A percentile compares a stretch with the other conserved stretches of the same genome.
Evolutionary conservation across 495 filamentous ascomycete genomes (phyloP).

Genomic region (Daldinia concentrica): DNA sequence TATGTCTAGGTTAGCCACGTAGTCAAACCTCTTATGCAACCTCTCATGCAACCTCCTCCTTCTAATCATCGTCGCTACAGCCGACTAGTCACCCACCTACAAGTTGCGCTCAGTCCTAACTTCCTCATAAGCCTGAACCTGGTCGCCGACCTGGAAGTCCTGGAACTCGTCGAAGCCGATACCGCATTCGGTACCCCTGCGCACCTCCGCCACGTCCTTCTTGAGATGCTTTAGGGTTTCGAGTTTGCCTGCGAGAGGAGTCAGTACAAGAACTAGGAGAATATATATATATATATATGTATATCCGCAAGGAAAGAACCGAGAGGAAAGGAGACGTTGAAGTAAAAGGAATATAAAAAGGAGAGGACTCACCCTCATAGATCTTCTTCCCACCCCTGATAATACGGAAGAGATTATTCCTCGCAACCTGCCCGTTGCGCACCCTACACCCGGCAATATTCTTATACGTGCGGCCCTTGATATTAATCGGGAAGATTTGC

Average conservation of each 20-base stretch:
- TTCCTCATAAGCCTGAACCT: conserved; percentile 87
- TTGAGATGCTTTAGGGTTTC: conserved; percentile 88
- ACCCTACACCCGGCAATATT: conserved; percentile 89
- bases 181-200: conserved; percentile 92
- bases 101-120: conserved; percentile 73
- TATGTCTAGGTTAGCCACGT: too few species aligned
- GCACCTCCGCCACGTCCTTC: conserved; percentile 87
- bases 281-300: too few species aligned
- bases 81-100: conserved; percentile 46
- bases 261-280: conserved; percentile 14
- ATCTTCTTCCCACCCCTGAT: conserved; percentile 71
- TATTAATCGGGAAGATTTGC: conserved; percentile 82
- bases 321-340: neutral
- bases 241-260: conserved; percentile 66
- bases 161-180: conserved; percentile 84
- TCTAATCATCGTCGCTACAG: too few species aligned
- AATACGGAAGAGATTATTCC: conserved; percentile 72
- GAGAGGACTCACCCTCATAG: conserved; percentile 75
- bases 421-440: conserved; percentile 76
- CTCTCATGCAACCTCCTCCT: too few species aligned
- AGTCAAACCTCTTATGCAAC: too few species aligned
- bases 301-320: neutral
- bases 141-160: conserved; percentile 81
- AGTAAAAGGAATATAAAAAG: neutral
- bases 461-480: conserved; percentile 72